Conservation (phyloP, 2,329 filamentous ascomycete species). For the Epichloe baconii region DNA sequence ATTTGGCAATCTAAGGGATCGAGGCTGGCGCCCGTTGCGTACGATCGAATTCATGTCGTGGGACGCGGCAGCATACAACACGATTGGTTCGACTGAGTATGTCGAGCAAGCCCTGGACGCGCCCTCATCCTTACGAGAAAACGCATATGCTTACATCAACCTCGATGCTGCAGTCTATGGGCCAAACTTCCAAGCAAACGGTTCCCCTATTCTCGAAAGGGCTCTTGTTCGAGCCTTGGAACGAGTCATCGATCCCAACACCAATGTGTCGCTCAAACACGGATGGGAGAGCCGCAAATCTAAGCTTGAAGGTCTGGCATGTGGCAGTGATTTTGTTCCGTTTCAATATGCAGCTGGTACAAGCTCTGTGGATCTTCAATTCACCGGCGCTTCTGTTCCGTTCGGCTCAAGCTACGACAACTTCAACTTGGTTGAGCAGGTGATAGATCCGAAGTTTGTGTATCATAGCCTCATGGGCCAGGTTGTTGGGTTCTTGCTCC, state of each 20-base stretch:
- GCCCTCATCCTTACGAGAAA: constrained; percentile 41
- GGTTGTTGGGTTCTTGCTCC: constrained; percentile 66
- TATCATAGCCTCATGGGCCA: constrained; percentile 73
- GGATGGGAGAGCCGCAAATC: constrained; percentile 58
- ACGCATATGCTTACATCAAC: constrained; percentile 82
- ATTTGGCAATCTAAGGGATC: constrained; percentile 61
- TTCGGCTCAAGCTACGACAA: constrained; percentile 82
- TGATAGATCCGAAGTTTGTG: constrained; percentile 68
- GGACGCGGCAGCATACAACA: constrained; percentile 88
- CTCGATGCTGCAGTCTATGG: constrained; percentile 75
- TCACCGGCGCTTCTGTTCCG: constrained; percentile 53
- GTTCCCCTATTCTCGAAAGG: constrained; percentile 66
- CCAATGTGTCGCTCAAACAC: constrained; percentile 58
- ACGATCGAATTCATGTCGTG: constrained; percentile 95
- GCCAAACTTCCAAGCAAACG: constrained; percentile 59
- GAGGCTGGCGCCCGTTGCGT: constrained; percentile 83
- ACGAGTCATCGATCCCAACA: constrained; percentile 57
- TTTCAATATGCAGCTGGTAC: constrained; percentile 88
- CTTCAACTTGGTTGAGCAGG: constrained; percentile 69
- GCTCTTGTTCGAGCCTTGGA: constrained; percentile 61
- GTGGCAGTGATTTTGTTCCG: constrained; percentile 70
- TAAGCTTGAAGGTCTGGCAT: constrained; percentile 55
- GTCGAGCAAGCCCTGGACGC: constrained; percentile 70
- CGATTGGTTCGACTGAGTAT: constrained; percentile 87
- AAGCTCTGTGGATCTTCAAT: constrained; percentile 75